phyloP scores from a whole-genome alignment of 1,284 basidiomycete genomes.

The Trametes polyzona region DNA sequence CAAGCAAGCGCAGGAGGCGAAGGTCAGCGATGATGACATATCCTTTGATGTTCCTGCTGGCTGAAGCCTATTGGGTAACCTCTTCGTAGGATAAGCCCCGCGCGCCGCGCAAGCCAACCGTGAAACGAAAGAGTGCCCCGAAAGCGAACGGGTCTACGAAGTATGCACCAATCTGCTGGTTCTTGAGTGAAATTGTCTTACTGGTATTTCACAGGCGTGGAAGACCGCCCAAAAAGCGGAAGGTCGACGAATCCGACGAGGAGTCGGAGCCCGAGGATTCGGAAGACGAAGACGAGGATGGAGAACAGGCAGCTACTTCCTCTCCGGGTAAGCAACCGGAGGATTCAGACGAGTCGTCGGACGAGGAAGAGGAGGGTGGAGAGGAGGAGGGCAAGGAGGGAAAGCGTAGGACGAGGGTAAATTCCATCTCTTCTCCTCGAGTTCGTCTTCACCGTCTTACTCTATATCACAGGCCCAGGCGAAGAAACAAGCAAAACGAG shows the following conservation, averaged over 20 bases:
- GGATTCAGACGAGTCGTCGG: constrained; percentile 33
- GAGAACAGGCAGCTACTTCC: constrained; percentile 27
- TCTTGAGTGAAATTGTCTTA: background rate
- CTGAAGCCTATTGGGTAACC: background rate
- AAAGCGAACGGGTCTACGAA: constrained; percentile 46
- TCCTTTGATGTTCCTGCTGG: background rate
- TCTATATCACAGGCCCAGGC: constrained; percentile 8
- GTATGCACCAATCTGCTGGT: constrained; percentile 35
- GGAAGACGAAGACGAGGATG: constrained; percentile 33
- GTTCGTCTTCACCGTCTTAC: background rate
- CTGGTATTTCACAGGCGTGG: constrained; percentile 32
- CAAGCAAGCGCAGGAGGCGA: constrained; percentile 29
- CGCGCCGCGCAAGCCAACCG: constrained; percentile 32
- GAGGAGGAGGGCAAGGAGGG: constrained; percentile 40
- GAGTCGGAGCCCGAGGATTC: constrained; percentile 35
- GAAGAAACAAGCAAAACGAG: constrained; percentile 27
- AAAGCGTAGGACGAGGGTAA: constrained; percentile 49
- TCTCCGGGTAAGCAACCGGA: constrained; percentile 24
- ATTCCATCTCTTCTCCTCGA: constrained; percentile 4
- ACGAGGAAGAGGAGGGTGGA: constrained; percentile 34
- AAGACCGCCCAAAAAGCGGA: constrained; percentile 39
- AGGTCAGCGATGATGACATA: constrained; percentile 14
- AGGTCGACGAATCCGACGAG: constrained; percentile 41
- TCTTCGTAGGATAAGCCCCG: constrained; percentile 42
- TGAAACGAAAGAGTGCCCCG: constrained; percentile 46